phyloP scores from a whole-genome alignment of 768 basidiomycete genomes.

The Tulasnella calospora region DNA sequence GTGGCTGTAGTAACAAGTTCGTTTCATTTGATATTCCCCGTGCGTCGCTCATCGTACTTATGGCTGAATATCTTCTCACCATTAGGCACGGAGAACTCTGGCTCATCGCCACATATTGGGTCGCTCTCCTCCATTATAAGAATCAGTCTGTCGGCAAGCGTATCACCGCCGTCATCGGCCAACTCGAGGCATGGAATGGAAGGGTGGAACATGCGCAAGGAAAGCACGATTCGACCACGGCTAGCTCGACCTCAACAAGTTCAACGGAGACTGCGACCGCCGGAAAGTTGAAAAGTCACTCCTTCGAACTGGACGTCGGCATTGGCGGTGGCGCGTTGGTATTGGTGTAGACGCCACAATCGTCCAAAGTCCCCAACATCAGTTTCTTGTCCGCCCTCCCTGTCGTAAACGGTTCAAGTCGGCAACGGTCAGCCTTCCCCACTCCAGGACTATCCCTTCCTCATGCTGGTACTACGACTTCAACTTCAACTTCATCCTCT shows the following conservation, averaged over 20 bases:
- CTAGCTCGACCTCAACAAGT: neutral
- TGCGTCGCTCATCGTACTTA: neutral
- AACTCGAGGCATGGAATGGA: no score
- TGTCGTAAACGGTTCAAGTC: no score
- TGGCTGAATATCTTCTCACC: no score
- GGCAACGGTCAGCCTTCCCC: no score
- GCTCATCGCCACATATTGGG: neutral
- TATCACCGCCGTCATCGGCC: neutral
- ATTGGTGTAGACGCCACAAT: neutral
- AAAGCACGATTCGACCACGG: neutral
- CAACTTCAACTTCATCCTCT: neutral
- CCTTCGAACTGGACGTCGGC: no score
- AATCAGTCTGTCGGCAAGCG: no score
- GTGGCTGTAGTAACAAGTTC: neutral
- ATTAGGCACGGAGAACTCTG: no score
- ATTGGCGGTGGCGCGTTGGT: neutral
- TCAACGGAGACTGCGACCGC: neutral
- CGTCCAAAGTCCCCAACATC: neutral
- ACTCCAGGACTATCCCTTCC: no score
- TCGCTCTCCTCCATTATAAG: neutral
- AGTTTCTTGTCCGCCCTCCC: no score
- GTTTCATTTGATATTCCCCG: neutral
- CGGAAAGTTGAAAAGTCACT: neutral
- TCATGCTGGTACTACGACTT: no score
- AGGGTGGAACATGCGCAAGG: no score